Base-by-base conservation (phyloP, 2,329 filamentous ascomycete genomes). In the Fusarium buharicum region DNA sequence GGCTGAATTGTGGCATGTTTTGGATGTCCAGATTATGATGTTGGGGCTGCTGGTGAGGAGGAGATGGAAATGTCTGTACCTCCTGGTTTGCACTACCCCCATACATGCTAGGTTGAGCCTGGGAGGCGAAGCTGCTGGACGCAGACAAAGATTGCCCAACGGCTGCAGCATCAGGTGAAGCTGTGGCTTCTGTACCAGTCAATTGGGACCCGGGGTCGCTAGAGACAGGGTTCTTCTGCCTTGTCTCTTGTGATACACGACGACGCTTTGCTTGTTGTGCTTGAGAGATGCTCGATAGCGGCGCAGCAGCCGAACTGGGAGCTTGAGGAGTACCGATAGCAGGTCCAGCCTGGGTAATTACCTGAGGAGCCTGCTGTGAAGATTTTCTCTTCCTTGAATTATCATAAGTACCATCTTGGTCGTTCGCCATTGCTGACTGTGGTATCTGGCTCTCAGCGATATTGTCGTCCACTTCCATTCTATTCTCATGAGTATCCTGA, bases 181-280 rank as follows among this genome's bases (percentile, higher is more conserved):
- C 48, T 10, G 52, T 43, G 18, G 51, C 36, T 8, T 58, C 55
- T 12, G 55, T 16, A 10, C 51, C 36, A 18, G 57, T 33, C 13
- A 52, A 36, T 14, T 67, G 61, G 8, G 62, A 47, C 24, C 61
- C 54, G 18, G 45, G 24, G 27, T 27, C 48, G 28, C 34, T 50
- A 11, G 51, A 31, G 6, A 30, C 45, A 14, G 50, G 45, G n/a
- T 53, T 55, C 13, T 33, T 34, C 18, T 68, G 64, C n/a, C 33
- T 41, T 20, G 48, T 45, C 13, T 63, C 69, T 28, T 66, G 65
- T 4, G 71, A 70, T 13, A 69, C 56, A 37, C 71, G 68, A 20
- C 67, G 72, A 8, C 72, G 70, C 52, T 74, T 74, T 18, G 44
- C 17, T n/a, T 64, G 60, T 30, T 65, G 63, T 18, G 43, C 37